phyloP scores from a whole-genome alignment of 345 rosid genomes.

The Cardamine resedifolia region DNA sequence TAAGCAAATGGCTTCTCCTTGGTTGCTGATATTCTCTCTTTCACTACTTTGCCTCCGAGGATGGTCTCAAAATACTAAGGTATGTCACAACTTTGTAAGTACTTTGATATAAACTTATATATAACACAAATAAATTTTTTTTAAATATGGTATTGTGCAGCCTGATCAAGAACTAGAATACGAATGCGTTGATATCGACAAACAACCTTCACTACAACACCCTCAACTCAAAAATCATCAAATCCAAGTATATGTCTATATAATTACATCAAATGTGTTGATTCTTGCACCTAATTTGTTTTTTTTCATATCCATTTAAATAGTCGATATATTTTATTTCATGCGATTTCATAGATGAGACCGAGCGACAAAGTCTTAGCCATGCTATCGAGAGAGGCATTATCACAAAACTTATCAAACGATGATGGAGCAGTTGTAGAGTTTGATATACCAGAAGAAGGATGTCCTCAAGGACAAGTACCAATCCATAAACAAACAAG shows the following conservation, averaged over 20 bases:
- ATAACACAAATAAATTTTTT: no score
- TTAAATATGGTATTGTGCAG: background rate
- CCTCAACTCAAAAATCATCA: background rate
- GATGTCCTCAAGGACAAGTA: conserved; percentile 24
- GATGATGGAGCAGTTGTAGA: background rate
- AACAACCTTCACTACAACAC: conserved; percentile 17
- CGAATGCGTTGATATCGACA: conserved; percentile 12
- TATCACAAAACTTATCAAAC: background rate
- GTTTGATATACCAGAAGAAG: conserved; percentile 13
- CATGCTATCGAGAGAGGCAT: background rate
- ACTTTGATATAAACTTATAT: background rate
- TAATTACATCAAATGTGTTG: background rate
- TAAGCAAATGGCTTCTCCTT: background rate
- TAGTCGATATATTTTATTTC: background rate
- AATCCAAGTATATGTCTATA: conserved; percentile 11
- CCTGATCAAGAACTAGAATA: conserved; percentile 1
- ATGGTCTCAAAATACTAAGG: background rate
- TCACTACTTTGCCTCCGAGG: conserved; percentile 3
- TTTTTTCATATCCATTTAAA: background rate
- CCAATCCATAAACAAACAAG: conserved; percentile 21
- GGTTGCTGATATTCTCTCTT: conserved; percentile 6
- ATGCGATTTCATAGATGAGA: background rate
- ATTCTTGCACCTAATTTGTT: background rate
- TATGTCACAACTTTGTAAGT: background rate
- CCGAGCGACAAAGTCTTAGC: conserved; percentile 5